phyloP scores from a whole-genome alignment of 371 early-diverging fungal genomes.

The Haplosporangium sp. region DNA sequence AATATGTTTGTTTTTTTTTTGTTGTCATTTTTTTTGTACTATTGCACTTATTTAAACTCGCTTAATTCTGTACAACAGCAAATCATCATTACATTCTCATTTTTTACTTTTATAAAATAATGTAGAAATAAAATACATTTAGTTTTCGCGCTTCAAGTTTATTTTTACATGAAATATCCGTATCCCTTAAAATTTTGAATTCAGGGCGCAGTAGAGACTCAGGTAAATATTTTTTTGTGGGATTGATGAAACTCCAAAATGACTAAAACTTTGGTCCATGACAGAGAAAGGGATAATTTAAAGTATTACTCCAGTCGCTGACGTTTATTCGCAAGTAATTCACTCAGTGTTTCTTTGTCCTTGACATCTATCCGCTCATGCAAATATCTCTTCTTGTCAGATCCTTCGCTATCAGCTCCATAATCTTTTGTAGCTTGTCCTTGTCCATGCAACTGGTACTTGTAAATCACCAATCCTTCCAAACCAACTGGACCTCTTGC shows the following conservation, averaged over 20 bases:
- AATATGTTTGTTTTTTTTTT: not conserved
- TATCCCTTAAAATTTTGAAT: too few species aligned
- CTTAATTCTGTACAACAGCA: conserved; percentile 6
- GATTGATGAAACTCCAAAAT: not conserved
- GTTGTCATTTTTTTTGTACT: conserved; percentile 4
- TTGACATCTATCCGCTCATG: conserved; percentile 71
- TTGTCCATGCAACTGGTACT: conserved; percentile 90
- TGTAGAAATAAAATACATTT: not conserved
- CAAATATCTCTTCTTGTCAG: conserved; percentile 77
- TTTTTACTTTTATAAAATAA: not conserved
- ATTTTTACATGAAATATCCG: too few species aligned
- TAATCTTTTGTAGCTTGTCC: conserved; percentile 89
- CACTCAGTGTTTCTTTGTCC: conserved; percentile 29
- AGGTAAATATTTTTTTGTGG: too few species aligned
- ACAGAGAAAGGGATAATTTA: not conserved
- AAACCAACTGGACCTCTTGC: conserved; percentile 97
- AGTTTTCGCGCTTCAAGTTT: too few species aligned
- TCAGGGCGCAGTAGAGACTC: too few species aligned
- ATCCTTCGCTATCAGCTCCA: conserved; percentile 61
- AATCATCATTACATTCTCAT: not conserved
- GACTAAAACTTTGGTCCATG: too few species aligned
- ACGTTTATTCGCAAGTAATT: conserved; percentile 20
- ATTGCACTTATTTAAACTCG: not conserved
- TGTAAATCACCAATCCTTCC: conserved; percentile 97
- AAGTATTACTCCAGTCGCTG: conserved; percentile 14